phyloP scores from a whole-genome alignment of 495 filamentous ascomycete species.

The Cudoniella acicularis region DNA sequence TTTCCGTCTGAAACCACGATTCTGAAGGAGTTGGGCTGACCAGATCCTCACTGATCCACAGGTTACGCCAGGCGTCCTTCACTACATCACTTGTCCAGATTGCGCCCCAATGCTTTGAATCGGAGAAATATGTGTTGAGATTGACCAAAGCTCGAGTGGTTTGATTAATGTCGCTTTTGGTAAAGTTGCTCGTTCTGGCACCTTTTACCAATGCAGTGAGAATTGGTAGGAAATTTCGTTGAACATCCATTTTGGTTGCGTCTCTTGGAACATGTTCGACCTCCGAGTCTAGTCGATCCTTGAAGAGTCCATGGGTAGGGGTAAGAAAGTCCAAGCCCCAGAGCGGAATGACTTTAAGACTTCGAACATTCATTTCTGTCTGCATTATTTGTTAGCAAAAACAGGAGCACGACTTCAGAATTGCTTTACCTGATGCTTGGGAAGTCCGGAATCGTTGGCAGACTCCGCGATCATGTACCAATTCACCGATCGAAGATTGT shows the following conservation, averaged over 20 bases:
- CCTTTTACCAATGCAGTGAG: slow-evolving; percentile 56
- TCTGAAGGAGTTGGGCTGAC: slow-evolving; percentile 6
- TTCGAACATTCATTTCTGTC: slow-evolving; percentile 58
- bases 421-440: slow-evolving; percentile 55
- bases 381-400: neutral
- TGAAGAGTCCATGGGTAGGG: slow-evolving; percentile 55
- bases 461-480: slow-evolving; percentile 67
- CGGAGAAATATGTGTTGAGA: slow-evolving; percentile 59
- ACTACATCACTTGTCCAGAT: slow-evolving; percentile 61
- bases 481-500: slow-evolving; percentile 56
- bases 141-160: slow-evolving; percentile 56
- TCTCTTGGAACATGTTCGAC: slow-evolving; percentile 51
- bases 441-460: slow-evolving; percentile 62
- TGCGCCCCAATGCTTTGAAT: slow-evolving; percentile 58
- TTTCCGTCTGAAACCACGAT: slow-evolving; percentile 34
- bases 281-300: slow-evolving; percentile 47
- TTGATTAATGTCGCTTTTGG: slow-evolving; percentile 49
- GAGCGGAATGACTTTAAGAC: slow-evolving; percentile 60
- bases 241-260: slow-evolving; percentile 52
- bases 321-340: slow-evolving; percentile 64
- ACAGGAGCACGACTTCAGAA: neutral
- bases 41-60: slow-evolving; percentile 58
- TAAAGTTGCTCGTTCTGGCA: slow-evolving; percentile 49
- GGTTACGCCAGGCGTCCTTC: slow-evolving; percentile 55
- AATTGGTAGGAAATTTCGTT: slow-evolving; percentile 59